Conservation (phyloP, 2,329 filamentous ascomycete species). For the Phoma herbarum region DNA sequence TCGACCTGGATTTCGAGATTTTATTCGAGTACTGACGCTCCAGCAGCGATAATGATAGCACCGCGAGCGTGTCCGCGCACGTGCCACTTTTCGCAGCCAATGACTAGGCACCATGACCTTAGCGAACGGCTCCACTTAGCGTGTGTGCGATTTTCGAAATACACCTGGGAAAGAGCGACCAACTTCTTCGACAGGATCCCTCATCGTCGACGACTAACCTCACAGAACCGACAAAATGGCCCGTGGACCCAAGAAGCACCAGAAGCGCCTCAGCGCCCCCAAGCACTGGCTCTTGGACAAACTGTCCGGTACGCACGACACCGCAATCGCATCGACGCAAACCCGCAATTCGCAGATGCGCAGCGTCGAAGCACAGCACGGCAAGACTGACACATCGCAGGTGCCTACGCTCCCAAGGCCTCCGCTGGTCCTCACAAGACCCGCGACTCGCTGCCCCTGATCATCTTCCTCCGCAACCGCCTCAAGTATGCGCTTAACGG, state of each 20-base stretch:
- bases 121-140: background rate
- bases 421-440: constrained; percentile 97
- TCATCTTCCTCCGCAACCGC: constrained; percentile 82
- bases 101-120: background rate
- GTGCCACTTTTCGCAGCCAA: background rate
- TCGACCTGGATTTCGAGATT: background rate
- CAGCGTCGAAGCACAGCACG: constrained; percentile 10
- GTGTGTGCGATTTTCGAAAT: background rate
- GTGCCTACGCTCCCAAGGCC: constrained; percentile 69
- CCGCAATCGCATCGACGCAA: constrained; percentile 59
- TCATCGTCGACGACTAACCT: constrained; percentile 49
- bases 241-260: constrained; percentile 92
- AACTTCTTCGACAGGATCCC: constrained; percentile 37
- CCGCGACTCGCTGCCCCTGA: constrained; percentile 97
- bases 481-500: constrained; percentile 99
- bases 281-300: constrained; percentile 99
- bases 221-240: constrained; percentile 65
- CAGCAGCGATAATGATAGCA: background rate
- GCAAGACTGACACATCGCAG: constrained; percentile 35
- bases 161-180: constrained; percentile 3
- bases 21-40: background rate
- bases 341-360: constrained; percentile 12
- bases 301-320: constrained; percentile 73
- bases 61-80: background rate
- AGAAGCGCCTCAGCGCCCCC: constrained; percentile 99